Base-by-base conservation (phyloP, 2,329 filamentous ascomycete species). In the Cordyceps javanica region DNA sequence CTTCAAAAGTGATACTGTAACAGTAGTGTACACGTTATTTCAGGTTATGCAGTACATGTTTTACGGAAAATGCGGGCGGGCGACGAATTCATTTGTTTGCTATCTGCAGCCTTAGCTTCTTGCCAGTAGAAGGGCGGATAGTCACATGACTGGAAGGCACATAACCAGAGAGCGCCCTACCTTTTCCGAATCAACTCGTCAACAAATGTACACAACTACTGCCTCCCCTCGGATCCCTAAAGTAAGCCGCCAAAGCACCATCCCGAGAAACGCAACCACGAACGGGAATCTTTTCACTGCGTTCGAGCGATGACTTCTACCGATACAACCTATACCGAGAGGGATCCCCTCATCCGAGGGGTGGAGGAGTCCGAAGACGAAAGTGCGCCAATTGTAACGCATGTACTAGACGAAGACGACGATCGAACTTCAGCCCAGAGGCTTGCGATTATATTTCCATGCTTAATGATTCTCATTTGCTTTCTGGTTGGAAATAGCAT, bases 221-320 rank as follows among this genome's bases (percentile, higher is more conserved):
- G 34, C 34, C 34, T 14, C 11, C 34, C 8, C 34, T 36, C 6
- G 16, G 34, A 36, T 36, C 34, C 34, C 34, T n/a, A 36, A 14
- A 7, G 34, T 36, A 36, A 7, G 11, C 6, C 34, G 34, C 7
- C 34, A 36, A 36, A 36, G 34, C 34, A 36, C 34, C 34, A 9
- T 36, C 34, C 11, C 34, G 34, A 36, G 34, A 36, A n/a, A n/a
- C 34, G 34, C 34, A 36, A 36, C 11, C 34, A 36, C 34, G 34
- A 36, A 7, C 34, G 11, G 11, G 16, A 36, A 8, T 36, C 34
- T 36, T 4, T 36, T 36, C 34, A 9, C 34, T 36, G 34, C 34
- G 34, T 36, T 36, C 11, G 11, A 36, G 34, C 70, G n/a, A 82
- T 67, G 19, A 69, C 41, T 32, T 11, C 6, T 11, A 41, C 9